Percentiles rank a stretch among this genome's conserved stretches.
phyloP scores from a whole-genome alignment of 345 rosid genomes.

The Citrus inodora region DNA sequence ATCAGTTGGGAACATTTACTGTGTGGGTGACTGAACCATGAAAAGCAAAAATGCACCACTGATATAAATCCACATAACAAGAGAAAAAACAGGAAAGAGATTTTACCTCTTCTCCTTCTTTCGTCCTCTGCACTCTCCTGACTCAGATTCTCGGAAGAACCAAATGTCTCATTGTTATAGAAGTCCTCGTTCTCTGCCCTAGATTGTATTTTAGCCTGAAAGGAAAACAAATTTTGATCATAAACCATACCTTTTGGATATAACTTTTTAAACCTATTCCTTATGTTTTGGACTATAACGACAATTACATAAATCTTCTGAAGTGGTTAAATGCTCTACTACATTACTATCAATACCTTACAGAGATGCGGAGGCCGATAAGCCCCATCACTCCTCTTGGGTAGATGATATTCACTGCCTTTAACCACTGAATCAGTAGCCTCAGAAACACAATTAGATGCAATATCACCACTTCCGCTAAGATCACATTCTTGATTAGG shows the following conservation, averaged over 20 bases:
- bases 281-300: neutral
- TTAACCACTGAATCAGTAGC: constrained; percentile 13
- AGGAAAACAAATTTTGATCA: neutral
- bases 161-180: constrained; percentile 15
- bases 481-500: constrained; percentile 22
- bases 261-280: neutral
- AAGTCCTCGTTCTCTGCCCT: constrained; percentile 16
- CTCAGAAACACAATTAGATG: neutral
- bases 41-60: neutral
- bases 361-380: constrained; percentile 32
- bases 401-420: constrained; percentile 8
- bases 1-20: neutral
- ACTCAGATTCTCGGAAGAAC: constrained; percentile 11
- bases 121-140: constrained; percentile 21
- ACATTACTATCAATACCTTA: constrained; percentile 17
- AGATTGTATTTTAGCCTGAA: constrained; percentile 21
- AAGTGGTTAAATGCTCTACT: neutral
- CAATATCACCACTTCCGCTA: constrained; percentile 15
- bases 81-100: neutral
- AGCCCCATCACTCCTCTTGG: constrained; percentile 20
- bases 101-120: constrained; percentile 25
- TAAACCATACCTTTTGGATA: neutral
- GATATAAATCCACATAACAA: neutral
- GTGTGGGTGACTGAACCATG: neutral
- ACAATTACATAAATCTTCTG: neutral